Percentiles rank a stretch among this genome's conserved stretches.
Conservation (phyloP, 2,329 filamentous ascomycete genomes). For the Paramyrothecium roridum region DNA sequence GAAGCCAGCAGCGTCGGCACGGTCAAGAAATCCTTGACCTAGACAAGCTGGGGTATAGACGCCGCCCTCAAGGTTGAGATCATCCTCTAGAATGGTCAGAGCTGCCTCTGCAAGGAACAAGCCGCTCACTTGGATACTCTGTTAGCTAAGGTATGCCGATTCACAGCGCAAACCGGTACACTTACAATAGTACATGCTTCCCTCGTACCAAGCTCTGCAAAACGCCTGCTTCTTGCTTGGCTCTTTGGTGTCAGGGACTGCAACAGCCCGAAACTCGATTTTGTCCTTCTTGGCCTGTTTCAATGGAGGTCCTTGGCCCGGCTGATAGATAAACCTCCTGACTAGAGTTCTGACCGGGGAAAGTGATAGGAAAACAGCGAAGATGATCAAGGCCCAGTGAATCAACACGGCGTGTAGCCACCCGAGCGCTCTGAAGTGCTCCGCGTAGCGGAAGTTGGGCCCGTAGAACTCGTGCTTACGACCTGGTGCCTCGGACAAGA, state of each 20-base stretch:
- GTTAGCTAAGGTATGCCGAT: conserved; percentile 10
- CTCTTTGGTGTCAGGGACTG: conserved; percentile 53
- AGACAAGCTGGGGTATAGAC: conserved; percentile 70
- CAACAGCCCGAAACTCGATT: conserved; percentile 63
- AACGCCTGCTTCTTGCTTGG: conserved; percentile 45
- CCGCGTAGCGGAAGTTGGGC: conserved; percentile 55
- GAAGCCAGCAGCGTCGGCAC: conserved; percentile 59
- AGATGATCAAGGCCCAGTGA: conserved; percentile 45
- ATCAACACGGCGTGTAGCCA: conserved; percentile 45
- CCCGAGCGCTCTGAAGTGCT: conserved; percentile 50
- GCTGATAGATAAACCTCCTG: conserved; percentile 43
- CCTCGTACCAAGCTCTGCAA: conserved; percentile 52
- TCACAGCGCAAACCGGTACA: conserved; percentile 8
- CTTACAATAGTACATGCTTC: conserved; percentile 65
- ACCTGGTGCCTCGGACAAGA: conserved; percentile 44
- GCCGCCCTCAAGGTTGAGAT: conserved; percentile 59
- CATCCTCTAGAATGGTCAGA: conserved; percentile 61
- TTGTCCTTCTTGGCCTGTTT: conserved; percentile 56
- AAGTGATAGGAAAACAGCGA: conserved; percentile 39
- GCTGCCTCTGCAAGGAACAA: conserved; percentile 63
- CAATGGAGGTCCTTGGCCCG: conserved; percentile 50
- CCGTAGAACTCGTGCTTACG: conserved; percentile 52
- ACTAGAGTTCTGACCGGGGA: conserved; percentile 42
- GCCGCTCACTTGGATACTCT: conserved; percentile 54
- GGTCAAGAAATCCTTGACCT: conserved; percentile 64